phyloP scores from a whole-genome alignment of 345 rosid genomes.

The Rhizophora apiculata region DNA sequence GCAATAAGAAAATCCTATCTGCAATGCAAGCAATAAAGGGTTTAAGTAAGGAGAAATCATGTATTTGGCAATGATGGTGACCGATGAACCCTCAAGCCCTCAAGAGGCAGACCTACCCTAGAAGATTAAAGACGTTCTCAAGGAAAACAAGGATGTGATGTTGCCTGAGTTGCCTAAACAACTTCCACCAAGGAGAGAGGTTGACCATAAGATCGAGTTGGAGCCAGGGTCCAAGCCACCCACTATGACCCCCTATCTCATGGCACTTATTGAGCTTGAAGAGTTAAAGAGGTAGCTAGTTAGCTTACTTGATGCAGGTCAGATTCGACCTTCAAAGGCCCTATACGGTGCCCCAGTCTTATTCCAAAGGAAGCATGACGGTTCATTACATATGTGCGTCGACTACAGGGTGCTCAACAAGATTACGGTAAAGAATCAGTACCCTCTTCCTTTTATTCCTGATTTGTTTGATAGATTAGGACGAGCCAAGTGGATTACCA shows the following conservation, averaged over 20 bases:
- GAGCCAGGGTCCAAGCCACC: neutral
- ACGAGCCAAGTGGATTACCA: neutral
- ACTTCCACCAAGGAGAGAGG: neutral
- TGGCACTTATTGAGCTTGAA: neutral
- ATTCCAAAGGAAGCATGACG: neutral
- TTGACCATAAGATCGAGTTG: neutral
- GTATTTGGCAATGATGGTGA: neutral
- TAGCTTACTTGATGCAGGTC: neutral
- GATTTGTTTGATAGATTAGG: neutral
- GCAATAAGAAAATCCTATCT: neutral
- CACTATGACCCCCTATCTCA: neutral
- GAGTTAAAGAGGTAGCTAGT: neutral
- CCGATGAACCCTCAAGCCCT: neutral
- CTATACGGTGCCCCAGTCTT: neutral
- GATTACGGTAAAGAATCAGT: neutral
- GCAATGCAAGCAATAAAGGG: neutral
- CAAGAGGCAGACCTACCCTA: neutral
- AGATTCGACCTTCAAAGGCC: neutral
- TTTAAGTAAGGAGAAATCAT: neutral
- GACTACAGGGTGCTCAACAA: neutral
- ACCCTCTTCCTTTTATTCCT: neutral
- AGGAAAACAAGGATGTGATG: neutral
- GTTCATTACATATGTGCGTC: neutral
- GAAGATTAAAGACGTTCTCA: neutral
- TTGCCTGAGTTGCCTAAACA: neutral